These are phyloP conservation scores for Aspergillus sp. DNA, from an alignment of 2,329 filamentous ascomycete genomes.

Conservation along the genomic window DNA sequence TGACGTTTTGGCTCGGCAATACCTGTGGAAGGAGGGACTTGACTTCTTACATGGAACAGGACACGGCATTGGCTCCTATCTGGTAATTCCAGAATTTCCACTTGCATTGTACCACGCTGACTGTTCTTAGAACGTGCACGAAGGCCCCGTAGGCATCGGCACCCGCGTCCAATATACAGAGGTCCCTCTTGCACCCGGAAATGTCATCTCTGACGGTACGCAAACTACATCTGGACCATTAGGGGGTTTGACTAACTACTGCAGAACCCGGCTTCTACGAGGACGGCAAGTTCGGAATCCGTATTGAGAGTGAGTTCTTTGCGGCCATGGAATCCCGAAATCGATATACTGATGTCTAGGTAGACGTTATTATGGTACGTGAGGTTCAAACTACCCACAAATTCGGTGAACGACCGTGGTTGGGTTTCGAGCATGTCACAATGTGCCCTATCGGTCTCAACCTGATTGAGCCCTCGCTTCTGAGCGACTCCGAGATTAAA, in stretches of 20 bases:
- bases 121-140: constrained; percentile 73
- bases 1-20: constrained; percentile 83
- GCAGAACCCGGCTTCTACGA: constrained; percentile 93
- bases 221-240: not conserved
- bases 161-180: constrained; percentile 89
- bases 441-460: constrained; percentile 95
- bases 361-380: constrained; percentile 80
- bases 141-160: constrained; percentile 94
- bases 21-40: constrained; percentile 87
- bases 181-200: constrained; percentile 83
- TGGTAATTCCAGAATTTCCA: constrained; percentile 44
- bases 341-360: not conserved
- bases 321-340: not conserved
- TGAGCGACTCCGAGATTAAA: constrained; percentile 72
- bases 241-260: constrained; percentile 16
- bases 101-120: constrained; percentile 18
- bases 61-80: constrained; percentile 89
- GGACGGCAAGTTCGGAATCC: constrained; percentile 89
- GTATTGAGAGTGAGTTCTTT: constrained; percentile 71
- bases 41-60: constrained; percentile 97
- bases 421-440: constrained; percentile 95
- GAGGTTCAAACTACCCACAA: constrained; percentile 83
- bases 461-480: constrained; percentile 71
- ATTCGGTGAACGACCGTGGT: constrained; percentile 90
- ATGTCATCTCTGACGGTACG: constrained; percentile 80